Conservation (phyloP, 345 rosid species). For the Hypericum androsaemum region DNA sequence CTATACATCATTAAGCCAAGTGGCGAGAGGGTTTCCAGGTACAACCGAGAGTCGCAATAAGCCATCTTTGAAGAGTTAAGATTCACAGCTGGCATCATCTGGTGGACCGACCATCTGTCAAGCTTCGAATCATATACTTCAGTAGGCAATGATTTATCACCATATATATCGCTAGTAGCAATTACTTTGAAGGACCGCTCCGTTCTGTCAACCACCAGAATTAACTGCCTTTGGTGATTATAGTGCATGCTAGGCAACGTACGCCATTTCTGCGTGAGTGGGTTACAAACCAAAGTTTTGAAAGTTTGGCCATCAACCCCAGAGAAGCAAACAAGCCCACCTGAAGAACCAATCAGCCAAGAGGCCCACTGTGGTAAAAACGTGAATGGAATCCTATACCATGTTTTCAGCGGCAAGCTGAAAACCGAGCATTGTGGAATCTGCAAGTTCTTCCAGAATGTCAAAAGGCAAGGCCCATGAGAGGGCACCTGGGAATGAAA, state of each 20-base stretch:
- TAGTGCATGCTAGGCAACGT: conserved; percentile 73
- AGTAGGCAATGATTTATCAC: conserved; percentile 79
- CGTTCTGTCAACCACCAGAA: conserved; percentile 71
- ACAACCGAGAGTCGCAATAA: conserved; percentile 75
- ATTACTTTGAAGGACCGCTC: conserved; percentile 76
- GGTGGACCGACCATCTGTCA: conserved; percentile 70
- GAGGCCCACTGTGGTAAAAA: conserved; percentile 92
- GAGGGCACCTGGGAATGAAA: conserved; percentile 53
- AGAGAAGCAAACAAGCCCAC: conserved; percentile 87
- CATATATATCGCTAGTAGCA: conserved; percentile 81
- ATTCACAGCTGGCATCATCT: conserved; percentile 90
- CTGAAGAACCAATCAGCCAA: conserved; percentile 91
- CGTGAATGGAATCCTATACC: conserved; percentile 82
- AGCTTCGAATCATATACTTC: conserved; percentile 85
- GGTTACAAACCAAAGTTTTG: conserved; percentile 80
- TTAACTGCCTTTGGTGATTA: conserved; percentile 79
- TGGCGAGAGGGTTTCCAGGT: conserved; percentile 88
- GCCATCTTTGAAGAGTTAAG: conserved; percentile 96
- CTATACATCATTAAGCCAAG: conserved; percentile 91
- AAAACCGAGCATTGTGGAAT: conserved; percentile 80
- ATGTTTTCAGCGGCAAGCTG: conserved; percentile 77
- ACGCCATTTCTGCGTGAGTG: conserved; percentile 79
- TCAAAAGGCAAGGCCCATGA: conserved; percentile 86
- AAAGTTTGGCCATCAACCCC: conserved; percentile 81
- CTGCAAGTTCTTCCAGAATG: conserved; percentile 90